phyloP scores from a whole-genome alignment of 2,329 filamentous ascomycete species.

The Tolypocladium cylindrosporum region DNA sequence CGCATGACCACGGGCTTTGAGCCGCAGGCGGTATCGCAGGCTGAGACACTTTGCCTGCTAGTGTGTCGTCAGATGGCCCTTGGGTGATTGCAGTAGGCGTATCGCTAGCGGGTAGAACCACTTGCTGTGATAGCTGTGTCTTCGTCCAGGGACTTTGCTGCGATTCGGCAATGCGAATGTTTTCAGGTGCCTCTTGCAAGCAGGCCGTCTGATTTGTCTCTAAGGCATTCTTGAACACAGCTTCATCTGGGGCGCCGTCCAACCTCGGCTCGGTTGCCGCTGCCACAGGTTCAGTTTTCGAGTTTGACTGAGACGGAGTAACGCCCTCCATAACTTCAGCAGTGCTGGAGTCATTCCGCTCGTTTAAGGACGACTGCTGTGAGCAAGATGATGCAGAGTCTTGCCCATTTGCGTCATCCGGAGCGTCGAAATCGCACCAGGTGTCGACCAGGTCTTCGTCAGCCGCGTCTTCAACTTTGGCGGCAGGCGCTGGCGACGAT shows the following conservation, averaged over 20 bases:
- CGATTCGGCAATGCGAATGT: not conserved
- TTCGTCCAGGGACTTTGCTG: conserved; percentile 8
- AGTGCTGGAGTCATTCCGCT: not conserved
- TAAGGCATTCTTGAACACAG: too few species aligned
- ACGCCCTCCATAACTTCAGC: not conserved
- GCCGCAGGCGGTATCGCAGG: not conserved
- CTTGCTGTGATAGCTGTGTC: not conserved
- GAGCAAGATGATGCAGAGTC: too few species aligned
- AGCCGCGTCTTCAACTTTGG: not conserved
- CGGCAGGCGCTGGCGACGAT: not conserved
- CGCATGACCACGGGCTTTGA: conserved; percentile 13
- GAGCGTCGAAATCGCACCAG: not conserved
- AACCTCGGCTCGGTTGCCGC: not conserved
- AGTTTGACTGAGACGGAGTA: not conserved
- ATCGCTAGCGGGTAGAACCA: not conserved
- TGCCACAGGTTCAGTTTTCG: too few species aligned
- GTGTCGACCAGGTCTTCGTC: not conserved
- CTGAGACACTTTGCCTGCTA: not conserved
- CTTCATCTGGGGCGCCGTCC: too few species aligned
- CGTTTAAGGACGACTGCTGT: not conserved
- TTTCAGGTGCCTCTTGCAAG: not conserved
- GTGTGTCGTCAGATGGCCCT: not conserved
- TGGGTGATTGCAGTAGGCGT: not conserved
- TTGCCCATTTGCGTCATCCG: not conserved
- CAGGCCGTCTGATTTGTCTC: not conserved